Conservation (phyloP, 768 basidiomycete genomes). For the Psilocybe cubensis region DNA sequence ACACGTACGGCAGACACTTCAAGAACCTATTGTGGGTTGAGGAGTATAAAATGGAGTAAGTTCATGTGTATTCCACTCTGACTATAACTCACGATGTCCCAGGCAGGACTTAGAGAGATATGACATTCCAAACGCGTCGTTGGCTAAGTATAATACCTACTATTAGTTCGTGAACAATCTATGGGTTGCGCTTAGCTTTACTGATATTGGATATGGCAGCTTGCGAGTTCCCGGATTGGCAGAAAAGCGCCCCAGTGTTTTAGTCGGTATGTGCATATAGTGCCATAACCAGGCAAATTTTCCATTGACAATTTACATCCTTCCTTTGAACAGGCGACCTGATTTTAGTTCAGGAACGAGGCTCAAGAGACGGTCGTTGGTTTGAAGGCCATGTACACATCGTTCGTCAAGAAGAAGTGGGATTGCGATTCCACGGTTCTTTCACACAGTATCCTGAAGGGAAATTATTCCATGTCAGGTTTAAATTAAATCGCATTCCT, state of each 20-base stretch:
- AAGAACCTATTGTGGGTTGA: constrained; percentile 60
- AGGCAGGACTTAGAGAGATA: constrained; percentile 45
- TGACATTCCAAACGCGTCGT: constrained; percentile 35
- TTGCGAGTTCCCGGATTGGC: constrained; percentile 47
- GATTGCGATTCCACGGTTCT: constrained; percentile 47
- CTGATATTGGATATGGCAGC: constrained; percentile 14
- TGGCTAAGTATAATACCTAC: constrained; percentile 32
- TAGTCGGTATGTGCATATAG: constrained; percentile 49
- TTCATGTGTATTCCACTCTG: neutral
- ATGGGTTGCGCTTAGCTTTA: neutral
- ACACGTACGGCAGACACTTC: constrained; percentile 49
- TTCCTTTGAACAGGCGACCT: constrained; percentile 46
- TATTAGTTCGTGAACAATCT: constrained; percentile 39
- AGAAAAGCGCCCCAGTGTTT: constrained; percentile 59
- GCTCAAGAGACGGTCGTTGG: constrained; percentile 47
- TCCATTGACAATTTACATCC: neutral
- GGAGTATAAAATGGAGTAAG: constrained; percentile 48
- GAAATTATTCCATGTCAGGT: constrained; percentile 52
- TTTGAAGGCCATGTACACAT: constrained; percentile 62
- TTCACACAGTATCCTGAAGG: constrained; percentile 42
- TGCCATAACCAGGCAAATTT: neutral
- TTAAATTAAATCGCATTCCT: constrained; percentile 60
- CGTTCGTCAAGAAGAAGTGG: constrained; percentile 52
- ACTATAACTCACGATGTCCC: neutral
- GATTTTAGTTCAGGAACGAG: constrained; percentile 52